These are phyloP conservation scores for Chaetomiaceae sp. DNA, from an alignment of 2,329 filamentous ascomycete genomes.

Conservation along the genomic window DNA sequence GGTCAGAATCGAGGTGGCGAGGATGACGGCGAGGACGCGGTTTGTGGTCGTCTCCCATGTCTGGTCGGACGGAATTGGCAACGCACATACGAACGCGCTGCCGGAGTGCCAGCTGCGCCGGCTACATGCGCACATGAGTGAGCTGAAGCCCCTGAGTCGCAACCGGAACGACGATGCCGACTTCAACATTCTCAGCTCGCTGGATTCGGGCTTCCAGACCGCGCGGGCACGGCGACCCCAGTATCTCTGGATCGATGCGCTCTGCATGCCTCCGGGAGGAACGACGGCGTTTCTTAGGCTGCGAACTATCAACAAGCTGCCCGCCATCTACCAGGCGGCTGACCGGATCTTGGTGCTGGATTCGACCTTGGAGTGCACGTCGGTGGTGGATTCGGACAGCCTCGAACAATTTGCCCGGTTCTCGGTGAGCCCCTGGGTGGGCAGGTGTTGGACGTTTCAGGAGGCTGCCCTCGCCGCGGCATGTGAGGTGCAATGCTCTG, in stretches of 20 bases:
- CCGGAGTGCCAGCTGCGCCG: conserved; percentile 20
- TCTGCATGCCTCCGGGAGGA: conserved; percentile 18
- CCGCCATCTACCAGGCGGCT: conserved; percentile 19
- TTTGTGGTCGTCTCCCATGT: conserved; percentile 20
- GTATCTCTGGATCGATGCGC: conserved; percentile 21
- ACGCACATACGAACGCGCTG: conserved; percentile 16
- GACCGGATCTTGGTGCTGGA: conserved; percentile 20
- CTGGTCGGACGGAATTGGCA: conserved; percentile 19
- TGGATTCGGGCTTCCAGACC: conserved; percentile 17
- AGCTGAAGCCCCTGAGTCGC: conserved; percentile 9
- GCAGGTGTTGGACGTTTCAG: conserved; percentile 18
- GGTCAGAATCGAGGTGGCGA: conserved; percentile 10
- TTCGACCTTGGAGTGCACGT: conserved; percentile 13
- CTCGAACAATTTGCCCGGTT: conserved; percentile 19
- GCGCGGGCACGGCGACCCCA: conserved; percentile 10
- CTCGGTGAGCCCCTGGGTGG: conserved; percentile 19
- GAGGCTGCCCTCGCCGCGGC: conserved; percentile 16
- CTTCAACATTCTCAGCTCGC: conserved; percentile 15
- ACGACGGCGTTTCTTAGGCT: conserved; percentile 10
- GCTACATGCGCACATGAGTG: conserved; percentile 14
- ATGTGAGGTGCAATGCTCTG: conserved; percentile 20
- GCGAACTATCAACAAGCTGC: conserved; percentile 20
- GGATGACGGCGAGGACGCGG: conserved; percentile 17
- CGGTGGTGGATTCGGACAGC: conserved; percentile 14
- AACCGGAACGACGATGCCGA: conserved; percentile 4